Evolutionary conservation across 306 rosid species (phyloP).

Genomic region (Lagenaria siceraria): DNA sequence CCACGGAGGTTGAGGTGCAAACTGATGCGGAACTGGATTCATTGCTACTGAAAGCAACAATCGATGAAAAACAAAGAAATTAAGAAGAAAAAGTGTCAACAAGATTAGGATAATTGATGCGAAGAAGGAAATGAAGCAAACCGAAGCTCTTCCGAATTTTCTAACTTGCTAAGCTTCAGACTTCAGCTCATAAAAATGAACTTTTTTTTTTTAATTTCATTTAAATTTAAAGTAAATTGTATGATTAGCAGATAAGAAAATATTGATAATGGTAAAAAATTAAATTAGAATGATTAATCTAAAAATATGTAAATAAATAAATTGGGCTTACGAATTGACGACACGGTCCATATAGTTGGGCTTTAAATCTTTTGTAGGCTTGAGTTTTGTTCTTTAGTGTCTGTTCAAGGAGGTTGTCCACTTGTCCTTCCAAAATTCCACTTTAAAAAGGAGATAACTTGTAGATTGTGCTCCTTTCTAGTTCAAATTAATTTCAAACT

Average conservation of each 20-base stretch:
- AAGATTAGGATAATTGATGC: neutral
- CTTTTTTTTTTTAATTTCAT: no score
- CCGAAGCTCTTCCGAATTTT: neutral
- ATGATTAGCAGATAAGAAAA: neutral
- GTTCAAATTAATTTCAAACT: no score
- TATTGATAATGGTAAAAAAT: neutral
- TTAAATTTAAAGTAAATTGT: neutral
- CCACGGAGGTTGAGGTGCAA: slow-evolving; percentile 20
- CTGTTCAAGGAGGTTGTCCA: no score
- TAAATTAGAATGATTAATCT: neutral
- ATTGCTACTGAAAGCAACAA: slow-evolving; percentile 6
- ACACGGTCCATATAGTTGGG: neutral
- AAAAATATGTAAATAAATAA: neutral
- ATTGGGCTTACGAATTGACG: neutral
- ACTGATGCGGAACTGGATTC: slow-evolving; percentile 40
- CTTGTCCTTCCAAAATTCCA: no score
- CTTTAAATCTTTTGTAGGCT: neutral
- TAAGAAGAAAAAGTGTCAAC: neutral
- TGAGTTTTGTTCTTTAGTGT: neutral
- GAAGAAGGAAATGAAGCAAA: neutral
- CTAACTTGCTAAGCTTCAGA: neutral
- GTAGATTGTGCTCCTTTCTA: no score
- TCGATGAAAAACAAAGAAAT: neutral
- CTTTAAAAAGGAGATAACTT: no score
- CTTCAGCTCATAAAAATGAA: neutral